These are phyloP conservation scores for Suillus subalutaceus DNA, from an alignment of 768 basidiomycete genomes.

Conservation along the genomic window DNA sequence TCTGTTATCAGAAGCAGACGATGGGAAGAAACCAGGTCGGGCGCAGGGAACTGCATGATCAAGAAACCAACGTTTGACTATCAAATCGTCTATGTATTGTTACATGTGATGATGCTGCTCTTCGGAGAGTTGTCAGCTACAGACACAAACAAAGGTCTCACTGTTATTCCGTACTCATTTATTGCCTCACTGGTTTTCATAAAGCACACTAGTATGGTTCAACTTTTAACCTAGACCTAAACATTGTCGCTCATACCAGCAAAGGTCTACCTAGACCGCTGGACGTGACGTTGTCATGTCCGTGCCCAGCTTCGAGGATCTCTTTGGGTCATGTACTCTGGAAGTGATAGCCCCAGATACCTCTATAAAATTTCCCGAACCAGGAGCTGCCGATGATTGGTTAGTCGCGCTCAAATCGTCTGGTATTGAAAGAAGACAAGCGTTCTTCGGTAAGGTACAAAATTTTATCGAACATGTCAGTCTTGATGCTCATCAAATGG, in stretches of 20 bases:
- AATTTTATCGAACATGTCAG: slow-evolving; percentile 13
- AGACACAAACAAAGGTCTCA: neutral
- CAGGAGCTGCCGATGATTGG: slow-evolving; percentile 55
- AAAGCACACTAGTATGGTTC: neutral
- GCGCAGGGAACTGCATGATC: slow-evolving; percentile 52
- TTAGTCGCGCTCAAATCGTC: slow-evolving; percentile 46
- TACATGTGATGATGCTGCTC: too few species aligned
- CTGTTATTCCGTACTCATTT: neutral
- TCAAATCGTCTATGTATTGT: neutral
- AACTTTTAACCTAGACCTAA: neutral
- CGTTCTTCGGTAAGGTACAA: slow-evolving; percentile 70
- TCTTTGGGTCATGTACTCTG: slow-evolving; percentile 62
- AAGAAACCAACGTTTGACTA: neutral
- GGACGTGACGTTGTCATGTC: slow-evolving; percentile 19
- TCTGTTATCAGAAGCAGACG: slow-evolving; percentile 70
- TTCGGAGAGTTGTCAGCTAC: neutral
- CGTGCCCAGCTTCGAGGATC: slow-evolving; percentile 57
- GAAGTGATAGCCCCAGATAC: slow-evolving; percentile 68
- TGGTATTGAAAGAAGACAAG: slow-evolving; percentile 57
- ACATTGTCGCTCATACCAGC: neutral
- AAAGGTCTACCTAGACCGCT: neutral
- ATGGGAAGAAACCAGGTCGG: slow-evolving; percentile 50
- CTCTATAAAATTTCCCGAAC: slow-evolving; percentile 61
- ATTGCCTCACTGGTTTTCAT: neutral
- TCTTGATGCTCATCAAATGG: slow-evolving; percentile 20